Conservation (phyloP, 139 green algal genomes). For the Picocystis salinarum region DNA sequence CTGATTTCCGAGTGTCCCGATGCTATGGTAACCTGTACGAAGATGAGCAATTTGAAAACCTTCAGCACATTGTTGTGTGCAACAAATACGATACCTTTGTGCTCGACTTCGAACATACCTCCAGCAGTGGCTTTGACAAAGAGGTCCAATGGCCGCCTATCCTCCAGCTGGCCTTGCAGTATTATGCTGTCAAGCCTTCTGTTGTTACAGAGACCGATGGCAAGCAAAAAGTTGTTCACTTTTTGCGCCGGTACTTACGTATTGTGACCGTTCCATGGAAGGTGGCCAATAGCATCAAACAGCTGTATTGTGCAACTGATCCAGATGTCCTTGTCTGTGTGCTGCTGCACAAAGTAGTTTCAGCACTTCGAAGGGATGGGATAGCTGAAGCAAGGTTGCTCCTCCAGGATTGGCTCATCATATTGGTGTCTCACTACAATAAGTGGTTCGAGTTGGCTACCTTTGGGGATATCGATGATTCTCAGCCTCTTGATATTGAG, state of each 20-base stretch:
- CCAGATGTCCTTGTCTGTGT: slow-evolving; percentile 37
- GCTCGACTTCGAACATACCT: slow-evolving; percentile 41
- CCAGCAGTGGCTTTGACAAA: slow-evolving; percentile 14
- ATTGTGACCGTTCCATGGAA: too few species aligned
- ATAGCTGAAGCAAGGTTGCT: slow-evolving; percentile 38
- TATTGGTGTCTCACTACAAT: slow-evolving; percentile 50
- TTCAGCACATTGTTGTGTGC: slow-evolving; percentile 52
- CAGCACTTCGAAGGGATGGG: slow-evolving; percentile 23
- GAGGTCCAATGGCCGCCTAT: slow-evolving; percentile 7
- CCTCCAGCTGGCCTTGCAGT: slow-evolving; percentile 64
- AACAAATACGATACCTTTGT: slow-evolving; percentile 39
- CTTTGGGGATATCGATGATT: slow-evolving; percentile 5
- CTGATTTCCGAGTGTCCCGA: slow-evolving; percentile 30
- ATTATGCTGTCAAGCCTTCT: too few species aligned
- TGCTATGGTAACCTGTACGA: slow-evolving; percentile 47
- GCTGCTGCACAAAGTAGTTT: slow-evolving; percentile 56
- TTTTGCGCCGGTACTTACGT: too few species aligned
- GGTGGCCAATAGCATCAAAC: neutral
- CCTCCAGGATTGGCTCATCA: slow-evolving; percentile 72
- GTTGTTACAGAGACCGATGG: too few species aligned
- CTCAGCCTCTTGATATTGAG: slow-evolving; percentile 27
- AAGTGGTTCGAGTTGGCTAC: slow-evolving; percentile 8
- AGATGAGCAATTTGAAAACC: slow-evolving; percentile 33
- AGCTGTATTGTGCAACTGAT: slow-evolving; percentile 35
- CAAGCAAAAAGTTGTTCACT: too few species aligned